Evolutionary conservation across 805 yeast species (phyloP), one percentile per base, ranked within the genome.

Genomic region (Gaillardinia entomophila): DNA sequence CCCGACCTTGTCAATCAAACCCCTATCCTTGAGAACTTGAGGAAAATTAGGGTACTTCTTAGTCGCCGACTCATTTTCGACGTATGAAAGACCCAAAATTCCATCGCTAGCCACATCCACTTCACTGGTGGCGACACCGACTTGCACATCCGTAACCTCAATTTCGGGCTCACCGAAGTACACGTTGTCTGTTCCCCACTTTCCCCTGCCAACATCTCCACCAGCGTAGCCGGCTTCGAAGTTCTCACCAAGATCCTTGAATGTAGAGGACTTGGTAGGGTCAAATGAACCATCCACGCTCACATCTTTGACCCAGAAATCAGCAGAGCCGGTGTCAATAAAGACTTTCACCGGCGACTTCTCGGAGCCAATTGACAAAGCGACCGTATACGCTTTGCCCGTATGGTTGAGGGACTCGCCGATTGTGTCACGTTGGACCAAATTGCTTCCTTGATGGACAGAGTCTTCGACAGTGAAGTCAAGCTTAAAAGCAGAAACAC

Each of bases 261-360:
- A 17, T n/a, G 27, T 11, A 12, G 30, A 15, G 8, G 31, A 26
- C 4, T 7, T 11, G 14, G 10, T 13, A 4, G 30, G 35, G 22
- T 32, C 26, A 15, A 12, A 27, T 3, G 17, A 5, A 19, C 31
- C 35, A 20, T 16, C 14, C 4, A 22, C 11, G 6, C 26, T n/a
- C 13, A 18, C 10, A 11, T 14, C 18, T 12, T 27, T 30, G 6
- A 32, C 24, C 35, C 35, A 32, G 17, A 32, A 32, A 17, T 32
- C 35, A 12, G 35, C 26, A 7, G 35, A 32, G 12, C 35, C 35
- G 3, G 35, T 32, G 25, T 23, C 25, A 23, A 23, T n/a, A 10
- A 5, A n/a, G 25, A 23, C 25, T 10, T 10, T 5, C n/a, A 23
- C 25, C 6, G 22, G 10, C 8, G 10, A 6, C 22, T 19, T 19